Percentiles rank a stretch among this genome's conserved stretches.
These are phyloP conservation scores for Globisporangium alternatum DNA, from an alignment of 352 stramenopile genomes.

Conservation along the genomic window DNA sequence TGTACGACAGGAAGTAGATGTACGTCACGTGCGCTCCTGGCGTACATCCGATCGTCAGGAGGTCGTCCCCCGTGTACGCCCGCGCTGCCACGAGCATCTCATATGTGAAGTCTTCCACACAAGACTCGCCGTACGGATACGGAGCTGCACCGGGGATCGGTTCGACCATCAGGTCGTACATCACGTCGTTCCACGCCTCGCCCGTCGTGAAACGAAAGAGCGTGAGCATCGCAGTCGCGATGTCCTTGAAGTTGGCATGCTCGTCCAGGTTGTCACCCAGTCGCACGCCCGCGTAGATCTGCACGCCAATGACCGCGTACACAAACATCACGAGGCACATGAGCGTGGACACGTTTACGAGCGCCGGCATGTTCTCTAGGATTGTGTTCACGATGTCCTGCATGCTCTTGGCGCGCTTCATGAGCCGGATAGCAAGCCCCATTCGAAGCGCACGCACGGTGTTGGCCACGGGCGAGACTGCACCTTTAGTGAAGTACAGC, in stretches of 20 bases:
- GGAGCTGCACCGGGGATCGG: constrained; percentile 18
- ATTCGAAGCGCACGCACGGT: constrained; percentile 66
- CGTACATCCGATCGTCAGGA: constrained; percentile 39
- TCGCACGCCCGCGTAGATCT: constrained; percentile 60
- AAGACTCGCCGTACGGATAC: constrained; percentile 35
- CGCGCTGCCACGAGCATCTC: constrained; percentile 25
- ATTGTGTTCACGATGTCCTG: constrained; percentile 68
- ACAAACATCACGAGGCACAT: constrained; percentile 78
- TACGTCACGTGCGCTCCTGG: constrained; percentile 39
- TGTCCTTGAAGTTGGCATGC: constrained; percentile 64
- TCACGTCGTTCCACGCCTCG: constrained; percentile 77
- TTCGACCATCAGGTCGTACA: constrained; percentile 67
- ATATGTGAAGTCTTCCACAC: constrained; percentile 39
- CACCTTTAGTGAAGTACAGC: constrained; percentile 32
- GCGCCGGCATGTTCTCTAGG: constrained; percentile 64
- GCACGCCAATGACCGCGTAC: constrained; percentile 73
- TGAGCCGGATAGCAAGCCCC: constrained; percentile 44
- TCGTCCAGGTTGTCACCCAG: constrained; percentile 52
- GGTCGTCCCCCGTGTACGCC: constrained; percentile 20
- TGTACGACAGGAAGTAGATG: constrained; percentile 70
- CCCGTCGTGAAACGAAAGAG: constrained; percentile 71
- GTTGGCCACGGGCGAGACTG: constrained; percentile 50
- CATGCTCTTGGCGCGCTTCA: constrained; percentile 54
- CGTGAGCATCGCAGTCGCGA: constrained; percentile 48
- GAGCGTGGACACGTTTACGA: constrained; percentile 70